Evolutionary conservation across 768 basidiomycete genomes (phyloP).

Genomic region (Gloeopeniophorella convolvens): DNA sequence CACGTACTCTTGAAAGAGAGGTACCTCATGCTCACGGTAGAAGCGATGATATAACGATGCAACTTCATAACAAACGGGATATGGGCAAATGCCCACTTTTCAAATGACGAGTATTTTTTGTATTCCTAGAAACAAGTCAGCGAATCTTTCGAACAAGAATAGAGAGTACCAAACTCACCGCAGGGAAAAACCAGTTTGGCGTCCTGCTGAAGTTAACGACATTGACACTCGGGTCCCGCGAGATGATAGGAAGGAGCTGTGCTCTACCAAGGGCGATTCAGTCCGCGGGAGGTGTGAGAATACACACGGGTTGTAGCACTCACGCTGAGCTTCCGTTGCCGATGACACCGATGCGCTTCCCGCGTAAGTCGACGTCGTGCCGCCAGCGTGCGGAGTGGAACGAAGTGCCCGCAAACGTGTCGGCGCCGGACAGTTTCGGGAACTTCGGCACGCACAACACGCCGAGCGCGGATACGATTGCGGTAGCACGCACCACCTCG

Average conservation of each 20-base stretch:
- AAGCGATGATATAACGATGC: conserved; percentile 14
- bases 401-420: neutral
- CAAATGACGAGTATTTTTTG: conserved; percentile 5
- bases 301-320: no score
- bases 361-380: no score
- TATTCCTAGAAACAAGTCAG: conserved; percentile 1
- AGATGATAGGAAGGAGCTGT: conserved; percentile 27
- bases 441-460: neutral
- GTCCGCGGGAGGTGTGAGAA: no score
- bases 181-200: conserved; percentile 24
- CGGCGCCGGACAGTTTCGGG: neutral
- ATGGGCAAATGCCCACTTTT: conserved; percentile 22
- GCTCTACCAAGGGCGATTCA: conserved; percentile 22
- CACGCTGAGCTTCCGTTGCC: no score
- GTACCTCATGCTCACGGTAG: conserved; percentile 7
- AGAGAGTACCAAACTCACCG: neutral
- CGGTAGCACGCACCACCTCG: neutral
- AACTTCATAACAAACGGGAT: conserved; percentile 14
- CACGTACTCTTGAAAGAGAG: neutral
- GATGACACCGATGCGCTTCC: no score
- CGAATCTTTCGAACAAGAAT: neutral
- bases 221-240: conserved; percentile 19
- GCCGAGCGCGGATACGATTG: neutral
- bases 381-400: no score
- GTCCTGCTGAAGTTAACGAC: conserved; percentile 28